Conservation (phyloP, 306 rosid genomes). For the Cajanus cajan region DNA sequence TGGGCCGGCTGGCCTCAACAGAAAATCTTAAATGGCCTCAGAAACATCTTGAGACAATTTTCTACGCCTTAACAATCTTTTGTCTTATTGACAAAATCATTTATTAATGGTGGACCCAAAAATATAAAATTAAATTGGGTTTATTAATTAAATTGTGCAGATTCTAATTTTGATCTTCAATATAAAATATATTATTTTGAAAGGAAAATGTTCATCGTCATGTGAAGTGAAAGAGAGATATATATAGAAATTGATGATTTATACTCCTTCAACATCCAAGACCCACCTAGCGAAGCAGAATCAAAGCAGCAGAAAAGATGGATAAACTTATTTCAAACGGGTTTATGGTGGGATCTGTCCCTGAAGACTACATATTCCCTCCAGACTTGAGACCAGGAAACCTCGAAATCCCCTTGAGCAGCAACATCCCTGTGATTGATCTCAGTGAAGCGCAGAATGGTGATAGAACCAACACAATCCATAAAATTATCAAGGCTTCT, state of each 20-base stretch:
- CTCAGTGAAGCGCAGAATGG: constrained; percentile 1
- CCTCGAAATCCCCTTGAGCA: constrained; percentile 1
- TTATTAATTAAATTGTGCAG: no score
- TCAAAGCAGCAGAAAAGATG: not conserved
- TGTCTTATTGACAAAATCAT: not conserved
- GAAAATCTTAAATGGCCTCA: not conserved
- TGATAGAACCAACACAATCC: constrained; percentile 2
- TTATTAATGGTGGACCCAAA: not conserved
- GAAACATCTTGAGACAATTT: not conserved
- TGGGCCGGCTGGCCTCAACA: not conserved
- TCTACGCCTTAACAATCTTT: not conserved
- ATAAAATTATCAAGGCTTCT: constrained; percentile 34
- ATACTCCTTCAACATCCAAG: not conserved
- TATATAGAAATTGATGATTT: not conserved
- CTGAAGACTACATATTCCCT: constrained; percentile 35
- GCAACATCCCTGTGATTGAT: constrained; percentile 28
- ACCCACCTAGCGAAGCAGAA: no score
- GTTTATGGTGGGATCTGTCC: not conserved
- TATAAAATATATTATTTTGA: no score
- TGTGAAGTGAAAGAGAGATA: not conserved
- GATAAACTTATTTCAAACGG: constrained; percentile 30
- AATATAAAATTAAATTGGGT: no score
- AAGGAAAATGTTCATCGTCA: no score
- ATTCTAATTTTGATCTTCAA: no score
- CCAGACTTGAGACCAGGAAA: constrained; percentile 39